phyloP scores from a whole-genome alignment of 768 basidiomycete genomes.

The Hericium coralloides region DNA sequence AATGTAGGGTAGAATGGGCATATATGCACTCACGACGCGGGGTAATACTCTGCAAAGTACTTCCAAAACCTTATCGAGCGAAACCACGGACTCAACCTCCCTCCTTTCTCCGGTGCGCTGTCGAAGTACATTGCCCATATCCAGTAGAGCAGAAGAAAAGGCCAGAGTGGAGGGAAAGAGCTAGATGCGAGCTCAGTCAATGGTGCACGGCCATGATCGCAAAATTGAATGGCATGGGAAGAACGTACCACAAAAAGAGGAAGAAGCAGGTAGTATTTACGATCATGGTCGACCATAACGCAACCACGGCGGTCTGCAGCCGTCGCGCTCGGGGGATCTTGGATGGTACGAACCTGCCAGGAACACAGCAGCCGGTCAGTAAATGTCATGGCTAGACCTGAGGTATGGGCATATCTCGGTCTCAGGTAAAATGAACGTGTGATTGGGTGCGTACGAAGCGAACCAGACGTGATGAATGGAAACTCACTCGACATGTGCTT shows the following conservation, averaged over 20 bases:
- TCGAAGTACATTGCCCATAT: conserved; percentile 77
- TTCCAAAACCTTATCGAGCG: conserved; percentile 66
- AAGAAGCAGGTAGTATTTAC: conserved; percentile 58
- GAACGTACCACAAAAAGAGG: conserved; percentile 71
- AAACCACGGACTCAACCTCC: conserved; percentile 68
- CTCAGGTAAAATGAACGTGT: neutral
- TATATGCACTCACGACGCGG: conserved; percentile 61
- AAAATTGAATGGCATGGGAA: neutral
- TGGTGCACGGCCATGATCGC: neutral
- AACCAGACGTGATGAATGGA: conserved; percentile 3
- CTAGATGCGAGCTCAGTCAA: conserved; percentile 30
- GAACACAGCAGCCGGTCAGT: neutral
- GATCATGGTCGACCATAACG: conserved; percentile 80
- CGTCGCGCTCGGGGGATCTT: conserved; percentile 80
- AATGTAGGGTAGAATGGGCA: neutral
- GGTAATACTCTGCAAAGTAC: conserved; percentile 90
- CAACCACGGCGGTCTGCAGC: conserved; percentile 84
- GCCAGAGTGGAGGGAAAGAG: conserved; percentile 87
- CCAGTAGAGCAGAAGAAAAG: conserved; percentile 65
- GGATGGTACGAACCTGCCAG: conserved; percentile 70
- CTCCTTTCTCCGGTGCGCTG: conserved; percentile 61
- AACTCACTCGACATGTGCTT: conserved; percentile 66
- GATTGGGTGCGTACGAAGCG: neutral
- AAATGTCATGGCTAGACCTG: neutral
- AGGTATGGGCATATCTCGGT: neutral